phyloP scores from a whole-genome alignment of 148 eudicot species.

The Rhododendron simsii region DNA sequence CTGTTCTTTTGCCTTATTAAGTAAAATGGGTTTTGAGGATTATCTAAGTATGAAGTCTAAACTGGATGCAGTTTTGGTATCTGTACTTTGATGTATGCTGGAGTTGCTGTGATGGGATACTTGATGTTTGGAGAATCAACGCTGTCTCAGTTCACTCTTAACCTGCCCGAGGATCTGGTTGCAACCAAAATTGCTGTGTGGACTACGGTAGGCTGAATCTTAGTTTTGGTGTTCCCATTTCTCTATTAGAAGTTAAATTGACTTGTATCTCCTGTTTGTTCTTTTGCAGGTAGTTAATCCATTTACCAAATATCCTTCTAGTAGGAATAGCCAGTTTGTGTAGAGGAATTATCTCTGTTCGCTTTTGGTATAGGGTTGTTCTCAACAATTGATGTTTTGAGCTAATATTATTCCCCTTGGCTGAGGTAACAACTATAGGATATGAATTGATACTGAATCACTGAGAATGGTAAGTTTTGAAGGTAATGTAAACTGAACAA shows the following conservation, averaged over 20 bases:
- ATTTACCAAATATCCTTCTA: conserved; percentile 91
- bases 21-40: background rate
- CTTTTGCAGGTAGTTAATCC: conserved; percentile 94
- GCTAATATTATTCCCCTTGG: background rate
- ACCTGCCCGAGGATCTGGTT: conserved; percentile 63
- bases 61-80: conserved; percentile 62
- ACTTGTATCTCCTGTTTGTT: background rate
- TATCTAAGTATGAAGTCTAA: background rate
- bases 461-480: background rate
- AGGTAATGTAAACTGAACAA: background rate
- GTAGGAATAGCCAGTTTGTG: background rate
- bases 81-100: conserved; percentile 70
- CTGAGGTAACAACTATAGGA: background rate
- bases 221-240: background rate
- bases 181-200: conserved; percentile 90
- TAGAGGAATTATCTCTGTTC: background rate
- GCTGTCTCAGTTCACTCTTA: conserved; percentile 86
- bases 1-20: background rate
- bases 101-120: conserved; percentile 81
- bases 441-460: too few relatives aligned
- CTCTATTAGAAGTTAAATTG: background rate
- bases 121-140: conserved; percentile 79
- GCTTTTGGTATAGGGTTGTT: background rate
- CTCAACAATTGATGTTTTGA: background rate
- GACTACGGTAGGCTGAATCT: conserved; percentile 63